Evolutionary conservation across 768 basidiomycete genomes (phyloP).

Genomic region (Neoboletus magnificus): DNA sequence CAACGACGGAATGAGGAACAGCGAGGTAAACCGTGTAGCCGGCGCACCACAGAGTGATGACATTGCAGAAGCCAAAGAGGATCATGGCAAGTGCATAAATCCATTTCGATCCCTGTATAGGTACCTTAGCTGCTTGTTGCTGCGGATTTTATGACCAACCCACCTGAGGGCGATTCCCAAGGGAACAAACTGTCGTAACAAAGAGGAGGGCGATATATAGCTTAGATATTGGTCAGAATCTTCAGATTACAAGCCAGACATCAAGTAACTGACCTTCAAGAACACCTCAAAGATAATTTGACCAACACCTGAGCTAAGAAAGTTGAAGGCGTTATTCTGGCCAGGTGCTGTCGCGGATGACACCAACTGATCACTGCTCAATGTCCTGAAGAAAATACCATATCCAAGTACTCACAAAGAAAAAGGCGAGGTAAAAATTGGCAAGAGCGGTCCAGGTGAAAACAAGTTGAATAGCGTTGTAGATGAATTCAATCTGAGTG

Average conservation of each 20-base stretch:
- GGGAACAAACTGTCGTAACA: conserved; percentile 78
- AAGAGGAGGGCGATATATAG: conserved; percentile 85
- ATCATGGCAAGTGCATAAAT: conserved; percentile 74
- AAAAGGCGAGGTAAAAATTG: conserved; percentile 93
- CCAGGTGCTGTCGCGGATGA: conserved; percentile 66
- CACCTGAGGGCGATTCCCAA: conserved; percentile 83
- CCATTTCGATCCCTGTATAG: conserved; percentile 73
- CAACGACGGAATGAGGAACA: conserved; percentile 67
- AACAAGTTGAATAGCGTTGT: conserved; percentile 83
- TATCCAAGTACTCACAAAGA: conserved; percentile 63
- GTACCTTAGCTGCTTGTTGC: conserved; percentile 1
- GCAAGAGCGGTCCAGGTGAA: conserved; percentile 95
- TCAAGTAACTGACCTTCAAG: conserved; percentile 41
- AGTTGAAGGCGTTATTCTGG: conserved; percentile 72
- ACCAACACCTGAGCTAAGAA: conserved; percentile 70
- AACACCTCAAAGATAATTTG: conserved; percentile 74
- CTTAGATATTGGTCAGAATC: conserved; percentile 29
- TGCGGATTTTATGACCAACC: conserved; percentile 9
- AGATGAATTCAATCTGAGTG: conserved; percentile 79
- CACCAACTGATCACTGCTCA: conserved; percentile 55
- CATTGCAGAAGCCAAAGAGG: conserved; percentile 73
- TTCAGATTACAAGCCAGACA: conserved; percentile 15
- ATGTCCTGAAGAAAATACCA: conserved; percentile 16
- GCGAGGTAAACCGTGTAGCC: conserved; percentile 87
- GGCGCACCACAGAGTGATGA: conserved; percentile 85